These are phyloP conservation scores for Saccharomycopsis javanensis DNA, from an alignment of 805 yeast species.

Conservation along the genomic window DNA sequence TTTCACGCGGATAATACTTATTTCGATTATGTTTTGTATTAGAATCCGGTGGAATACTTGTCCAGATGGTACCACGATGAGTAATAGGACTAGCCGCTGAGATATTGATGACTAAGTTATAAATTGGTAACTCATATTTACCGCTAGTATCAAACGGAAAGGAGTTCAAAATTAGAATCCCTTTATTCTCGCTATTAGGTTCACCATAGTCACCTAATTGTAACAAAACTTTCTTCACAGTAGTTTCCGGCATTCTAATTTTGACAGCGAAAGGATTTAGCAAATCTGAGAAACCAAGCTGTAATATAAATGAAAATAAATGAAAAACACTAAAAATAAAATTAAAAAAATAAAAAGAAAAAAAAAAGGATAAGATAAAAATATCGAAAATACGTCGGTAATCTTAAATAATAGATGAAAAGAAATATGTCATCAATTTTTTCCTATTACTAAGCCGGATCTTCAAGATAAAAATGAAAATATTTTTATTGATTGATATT, in stretches of 20 bases:
- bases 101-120: constrained; percentile 47
- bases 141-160: constrained; percentile 6
- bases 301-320: too few species aligned
- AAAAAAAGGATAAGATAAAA: too few species aligned
- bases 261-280: too few species aligned
- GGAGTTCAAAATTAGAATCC: constrained; percentile 14
- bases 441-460: too few species aligned
- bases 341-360: too few species aligned
- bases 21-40: constrained; percentile 43
- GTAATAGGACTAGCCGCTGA: constrained; percentile 69
- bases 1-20: constrained; percentile 40
- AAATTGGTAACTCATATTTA: constrained; percentile 30
- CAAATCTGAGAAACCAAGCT: too few species aligned
- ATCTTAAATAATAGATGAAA: too few species aligned
- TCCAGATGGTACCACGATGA: constrained; percentile 61
- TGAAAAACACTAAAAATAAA: too few species aligned
- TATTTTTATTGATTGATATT: too few species aligned
- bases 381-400: too few species aligned
- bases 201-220: constrained; percentile 14
- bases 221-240: constrained; percentile 12
- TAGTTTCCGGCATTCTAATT: not conserved
- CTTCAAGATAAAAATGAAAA: too few species aligned
- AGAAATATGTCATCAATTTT: too few species aligned
- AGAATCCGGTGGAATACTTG: constrained; percentile 51
- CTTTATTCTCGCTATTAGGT: constrained; percentile 11